A percentile compares a stretch with the other conserved stretches of the same genome.
phyloP scores from a whole-genome alignment of 208 protist genomes.

The Entamoeba dispar region DNA sequence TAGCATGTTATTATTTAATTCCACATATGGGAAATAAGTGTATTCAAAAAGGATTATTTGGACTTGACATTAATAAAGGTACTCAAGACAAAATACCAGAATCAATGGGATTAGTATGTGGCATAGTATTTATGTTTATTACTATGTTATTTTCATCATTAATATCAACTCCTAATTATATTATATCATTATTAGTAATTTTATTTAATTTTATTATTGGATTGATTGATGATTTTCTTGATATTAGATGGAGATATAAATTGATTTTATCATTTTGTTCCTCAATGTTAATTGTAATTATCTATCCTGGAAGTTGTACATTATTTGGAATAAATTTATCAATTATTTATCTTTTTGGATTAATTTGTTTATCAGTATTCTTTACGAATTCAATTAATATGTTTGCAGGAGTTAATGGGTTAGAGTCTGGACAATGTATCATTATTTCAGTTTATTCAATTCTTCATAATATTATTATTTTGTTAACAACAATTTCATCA shows the following conservation, averaged over 20 bases:
- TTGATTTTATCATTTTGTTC: constrained; percentile 77
- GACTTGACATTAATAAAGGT: neutral
- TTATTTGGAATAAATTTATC: neutral
- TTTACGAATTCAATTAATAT: constrained; percentile 99
- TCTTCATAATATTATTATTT: constrained; percentile 68
- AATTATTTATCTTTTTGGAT: constrained; percentile 55
- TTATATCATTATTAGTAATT: constrained; percentile 61
- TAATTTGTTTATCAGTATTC: constrained; percentile 71
- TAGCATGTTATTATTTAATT: neutral
- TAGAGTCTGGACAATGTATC: constrained; percentile 52
- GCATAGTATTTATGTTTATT: neutral
- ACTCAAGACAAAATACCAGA: neutral
- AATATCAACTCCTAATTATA: neutral
- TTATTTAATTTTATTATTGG: constrained; percentile 87
- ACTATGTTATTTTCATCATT: neutral
- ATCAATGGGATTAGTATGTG: neutral
- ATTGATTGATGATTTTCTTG: constrained; percentile 95
- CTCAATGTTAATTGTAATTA: constrained; percentile 34
- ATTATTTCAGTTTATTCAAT: constrained; percentile 67
- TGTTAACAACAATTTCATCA: constrained; percentile 18
- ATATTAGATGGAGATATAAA: constrained; percentile 74
- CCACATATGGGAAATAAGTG: neutral
- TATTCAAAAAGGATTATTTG: neutral
- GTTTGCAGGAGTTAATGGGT: constrained; percentile 90
- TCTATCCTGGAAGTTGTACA: neutral